These are phyloP conservation scores for Peronospora farinosa DNA, from an alignment of 352 stramenopile genomes.

Conservation along the genomic window DNA sequence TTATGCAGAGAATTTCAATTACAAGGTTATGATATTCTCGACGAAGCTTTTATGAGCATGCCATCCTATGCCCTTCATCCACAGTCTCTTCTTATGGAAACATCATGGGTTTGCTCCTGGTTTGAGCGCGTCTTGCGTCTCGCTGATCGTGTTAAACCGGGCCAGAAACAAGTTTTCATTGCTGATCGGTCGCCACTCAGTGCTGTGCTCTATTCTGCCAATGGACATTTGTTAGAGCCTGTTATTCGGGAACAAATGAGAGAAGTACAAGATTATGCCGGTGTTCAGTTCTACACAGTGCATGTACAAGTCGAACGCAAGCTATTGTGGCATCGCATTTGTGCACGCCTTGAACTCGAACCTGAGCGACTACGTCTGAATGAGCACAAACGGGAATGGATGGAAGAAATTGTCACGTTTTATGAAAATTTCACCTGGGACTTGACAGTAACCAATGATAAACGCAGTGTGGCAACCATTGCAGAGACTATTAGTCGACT, in stretches of 20 bases:
- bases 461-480: slow-evolving; percentile 45
- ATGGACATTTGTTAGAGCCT: slow-evolving; percentile 69
- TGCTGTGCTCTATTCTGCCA: slow-evolving; percentile 72
- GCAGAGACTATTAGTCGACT: slow-evolving; percentile 45
- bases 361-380: slow-evolving; percentile 72
- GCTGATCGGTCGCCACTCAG: slow-evolving; percentile 81
- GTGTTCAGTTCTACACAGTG: slow-evolving; percentile 82
- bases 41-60: slow-evolving; percentile 88
- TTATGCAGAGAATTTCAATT: slow-evolving; percentile 69
- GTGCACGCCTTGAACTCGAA: slow-evolving; percentile 48
- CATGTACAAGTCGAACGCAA: slow-evolving; percentile 74
- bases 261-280: slow-evolving; percentile 65
- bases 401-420: slow-evolving; percentile 76
- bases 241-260: slow-evolving; percentile 80
- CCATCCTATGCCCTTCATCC: slow-evolving; percentile 75
- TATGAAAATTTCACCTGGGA: slow-evolving; percentile 81
- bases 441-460: slow-evolving; percentile 61
- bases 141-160: slow-evolving; percentile 40
- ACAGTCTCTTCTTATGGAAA: slow-evolving; percentile 89
- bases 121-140: slow-evolving; percentile 84
- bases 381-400: slow-evolving; percentile 81
- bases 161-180: slow-evolving; percentile 64
- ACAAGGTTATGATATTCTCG: slow-evolving; percentile 71
- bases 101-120: slow-evolving; percentile 86
- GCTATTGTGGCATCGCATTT: slow-evolving; percentile 73